Conservation (phyloP, 106 monocot species). For the Acorus calamus region DNA sequence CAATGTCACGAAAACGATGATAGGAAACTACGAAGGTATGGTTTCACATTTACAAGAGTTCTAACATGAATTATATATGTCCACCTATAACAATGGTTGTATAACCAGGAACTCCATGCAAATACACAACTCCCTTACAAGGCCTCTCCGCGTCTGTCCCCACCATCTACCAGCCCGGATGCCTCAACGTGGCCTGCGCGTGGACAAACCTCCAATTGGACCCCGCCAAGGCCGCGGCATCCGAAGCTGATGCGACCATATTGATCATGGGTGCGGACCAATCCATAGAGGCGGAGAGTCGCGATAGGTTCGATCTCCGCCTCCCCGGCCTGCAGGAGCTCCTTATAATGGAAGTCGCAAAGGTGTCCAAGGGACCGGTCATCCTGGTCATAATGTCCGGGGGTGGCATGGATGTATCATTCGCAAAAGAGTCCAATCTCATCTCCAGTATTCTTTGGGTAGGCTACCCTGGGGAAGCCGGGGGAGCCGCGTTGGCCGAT, state of each 20-base stretch:
- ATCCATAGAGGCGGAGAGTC: conserved; percentile 63
- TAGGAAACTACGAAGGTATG: conserved; percentile 92
- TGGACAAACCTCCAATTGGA: conserved; percentile 45
- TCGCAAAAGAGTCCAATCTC: conserved; percentile 40
- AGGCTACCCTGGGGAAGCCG: conserved; percentile 91
- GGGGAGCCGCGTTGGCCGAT: conserved; percentile 76
- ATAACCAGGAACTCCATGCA: conserved; percentile 62
- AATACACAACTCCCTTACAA: conserved; percentile 75
- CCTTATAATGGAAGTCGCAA: conserved; percentile 58
- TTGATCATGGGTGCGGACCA: conserved; percentile 76
- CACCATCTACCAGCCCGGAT: conserved; percentile 53
- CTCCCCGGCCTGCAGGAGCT: conserved; percentile 70
- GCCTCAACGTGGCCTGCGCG: conserved; percentile 48
- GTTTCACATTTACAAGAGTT: too few species aligned
- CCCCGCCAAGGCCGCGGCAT: conserved; percentile 55
- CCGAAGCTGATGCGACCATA: conserved; percentile 61
- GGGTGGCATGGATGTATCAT: conserved; percentile 70
- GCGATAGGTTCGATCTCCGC: conserved; percentile 53
- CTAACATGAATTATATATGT: too few species aligned
- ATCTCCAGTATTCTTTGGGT: conserved; percentile 84
- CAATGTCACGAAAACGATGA: conserved; percentile 83
- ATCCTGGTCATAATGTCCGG: conserved; percentile 97
- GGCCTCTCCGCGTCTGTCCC: conserved; percentile 40
- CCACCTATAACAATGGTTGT: too few species aligned
- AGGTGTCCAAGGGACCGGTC: conserved; percentile 69